Evolutionary conservation across 257 asterid species (phyloP), one percentile per base, ranked within the genome.

Genomic region (Gynochthodes officinalis): DNA sequence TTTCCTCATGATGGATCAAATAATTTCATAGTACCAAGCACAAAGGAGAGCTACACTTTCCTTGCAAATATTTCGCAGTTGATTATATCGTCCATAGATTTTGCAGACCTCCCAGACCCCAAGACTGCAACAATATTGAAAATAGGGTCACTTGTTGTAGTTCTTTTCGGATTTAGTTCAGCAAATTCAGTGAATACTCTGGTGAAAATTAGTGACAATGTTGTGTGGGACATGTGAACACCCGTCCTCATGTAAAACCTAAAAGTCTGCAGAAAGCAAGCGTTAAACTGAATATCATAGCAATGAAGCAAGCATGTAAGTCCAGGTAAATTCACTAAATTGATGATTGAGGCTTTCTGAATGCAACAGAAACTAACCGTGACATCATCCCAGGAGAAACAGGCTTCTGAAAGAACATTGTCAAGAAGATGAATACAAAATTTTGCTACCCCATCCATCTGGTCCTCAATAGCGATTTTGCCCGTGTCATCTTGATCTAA

Each of bases 41-140:
- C 67, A 43, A 66, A 43, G 64, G 57, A 71, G 59, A 42, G 49
- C 84, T 87, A 89, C 46, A 62, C 75, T 82, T 86, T 91, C 66
- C 78, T 84, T 63, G 95, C 93, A 79, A 87, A 74, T 58, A 94
- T 79, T 84, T 94, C 99, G 61, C 97, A 94, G 25, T 91, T 89
- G 69, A 91, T 80, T 65, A 91, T 73, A 66, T 86, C 89, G 65
- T 86, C 85, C 84, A 86, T 72, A 77, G 83, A 78, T 40, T 81
- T 69, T 1, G 92, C 89, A 11, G 87, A 87, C 59, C 70, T 79
- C 71, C 99, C 99, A 44, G 93, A 85, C 53, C 92, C 95, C 80
- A 88, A 71, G 61, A 89, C 93, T 5, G 97, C 97, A 73, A 94
- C 84, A 48, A 94, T 76, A 84, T 82, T 89, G 80, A 91, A 91